Evolutionary conservation across 306 rosid genomes (phyloP).

Genomic region (Ziziphus jujuba): DNA sequence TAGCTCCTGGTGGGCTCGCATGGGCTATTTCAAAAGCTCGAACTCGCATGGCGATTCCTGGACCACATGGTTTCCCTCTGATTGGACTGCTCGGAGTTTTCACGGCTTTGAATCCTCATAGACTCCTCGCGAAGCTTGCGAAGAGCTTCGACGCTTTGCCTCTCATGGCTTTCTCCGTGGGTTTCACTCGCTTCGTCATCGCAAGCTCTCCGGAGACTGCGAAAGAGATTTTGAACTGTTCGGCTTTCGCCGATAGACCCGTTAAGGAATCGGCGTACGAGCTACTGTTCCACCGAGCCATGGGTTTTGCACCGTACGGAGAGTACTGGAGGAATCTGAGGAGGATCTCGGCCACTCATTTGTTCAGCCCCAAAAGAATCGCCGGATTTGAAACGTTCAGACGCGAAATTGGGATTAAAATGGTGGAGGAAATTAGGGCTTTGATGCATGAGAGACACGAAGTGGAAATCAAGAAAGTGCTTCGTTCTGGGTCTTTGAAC

Average conservation of each 20-base stretch:
- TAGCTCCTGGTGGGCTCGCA: slow-evolving; percentile 33
- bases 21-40: slow-evolving; percentile 37
- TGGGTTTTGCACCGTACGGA: slow-evolving; percentile 49
- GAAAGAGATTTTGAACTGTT: slow-evolving; percentile 26
- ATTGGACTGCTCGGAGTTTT: slow-evolving; percentile 17
- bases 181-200: slow-evolving; percentile 32
- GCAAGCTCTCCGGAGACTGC: slow-evolving; percentile 37
- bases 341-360: slow-evolving; percentile 32
- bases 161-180: slow-evolving; percentile 39
- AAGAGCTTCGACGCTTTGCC: slow-evolving; percentile 10
- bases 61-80: slow-evolving; percentile 29
- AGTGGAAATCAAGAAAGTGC: slow-evolving; percentile 21
- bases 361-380: slow-evolving; percentile 37
- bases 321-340: slow-evolving; percentile 44
- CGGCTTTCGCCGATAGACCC: slow-evolving; percentile 42
- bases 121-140: slow-evolving; percentile 29
- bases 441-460: slow-evolving; percentile 3
- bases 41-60: slow-evolving; percentile 14
- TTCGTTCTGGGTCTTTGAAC: slow-evolving; percentile 39
- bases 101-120: slow-evolving; percentile 20
- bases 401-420: slow-evolving; percentile 14
- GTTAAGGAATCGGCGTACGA: slow-evolving; percentile 42
- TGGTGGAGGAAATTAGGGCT: slow-evolving; percentile 16
- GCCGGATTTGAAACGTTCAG: slow-evolving; percentile 21
- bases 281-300: slow-evolving; percentile 42